Base-by-base conservation (phyloP, 192 early-diverging fungal genomes). In the Lobosporangium transversale region DNA sequence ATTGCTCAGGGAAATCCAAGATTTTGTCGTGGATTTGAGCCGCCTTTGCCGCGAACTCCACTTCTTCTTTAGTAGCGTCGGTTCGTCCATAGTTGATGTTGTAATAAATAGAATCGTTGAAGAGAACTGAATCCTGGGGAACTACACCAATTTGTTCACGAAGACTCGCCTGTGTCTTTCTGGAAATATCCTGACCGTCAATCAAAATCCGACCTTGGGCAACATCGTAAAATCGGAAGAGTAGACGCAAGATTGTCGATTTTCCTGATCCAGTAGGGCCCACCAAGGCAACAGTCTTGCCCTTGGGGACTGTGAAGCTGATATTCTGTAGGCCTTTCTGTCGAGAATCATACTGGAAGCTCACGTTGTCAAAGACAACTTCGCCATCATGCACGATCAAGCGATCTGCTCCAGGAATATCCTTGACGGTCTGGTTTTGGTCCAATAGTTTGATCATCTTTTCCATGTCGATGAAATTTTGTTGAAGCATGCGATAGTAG, bases 381-480 rank as follows among this genome's bases (percentile, higher is more conserved):
- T 86, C 71, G 12, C 91, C 90, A 17, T 87, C 80, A 5, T 62
- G 68, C 8, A 93, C 80, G 15, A 58, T 76, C 60, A 95, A 54
- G 1, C 80, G 79, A 11, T 53, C 62, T 0, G 94, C 94, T 43
- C 86, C 71, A 8, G 91, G 90, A 0, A 43, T 40, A 75, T 95
- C 94, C 42, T 87, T 55, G n/a, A 95, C 81, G 8, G 79, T 82
- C 35, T 84, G 70, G 23, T 87, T 62, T 58, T 91, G 87, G 26
- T 94, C 84, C n/a, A 94, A 84, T 1, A 95, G 76, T 43, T 93
- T 91, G 21, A 99, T 85, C 90, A 99, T 95, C 67, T 96, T 95
- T 76, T 99, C 97, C 97, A 98, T 97, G 66, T 98, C 97, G 50
- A 93, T 83, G 75, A 95, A 90, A 79, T 93, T 95, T 76, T 95